These are phyloP conservation scores for Backusella luteola DNA, from an alignment of 192 early-diverging fungal genomes.

Conservation along the genomic window DNA sequence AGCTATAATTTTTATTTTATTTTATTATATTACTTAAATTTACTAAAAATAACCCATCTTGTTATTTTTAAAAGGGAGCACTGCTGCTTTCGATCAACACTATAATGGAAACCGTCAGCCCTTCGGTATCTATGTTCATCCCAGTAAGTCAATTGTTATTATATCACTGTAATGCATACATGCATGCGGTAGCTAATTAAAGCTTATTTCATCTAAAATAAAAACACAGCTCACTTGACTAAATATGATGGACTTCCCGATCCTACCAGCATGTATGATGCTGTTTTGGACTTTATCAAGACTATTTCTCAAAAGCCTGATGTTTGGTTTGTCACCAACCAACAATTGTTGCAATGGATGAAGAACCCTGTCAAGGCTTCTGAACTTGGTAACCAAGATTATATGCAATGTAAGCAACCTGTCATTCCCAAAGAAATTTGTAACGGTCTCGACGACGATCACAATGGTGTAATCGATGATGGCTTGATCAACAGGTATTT, in stretches of 20 bases:
- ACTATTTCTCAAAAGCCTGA: conserved; percentile 49
- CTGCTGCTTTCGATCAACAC: conserved; percentile 43
- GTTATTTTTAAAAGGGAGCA: conserved; percentile 20
- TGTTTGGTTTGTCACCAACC: conserved; percentile 73
- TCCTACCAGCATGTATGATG: conserved; percentile 11
- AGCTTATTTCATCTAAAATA: conserved; percentile 20
- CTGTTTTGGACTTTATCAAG: conserved; percentile 46
- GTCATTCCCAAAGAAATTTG: conserved; percentile 63
- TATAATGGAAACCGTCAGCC: conserved; percentile 50
- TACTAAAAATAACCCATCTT: background rate
- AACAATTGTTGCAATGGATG: conserved; percentile 71
- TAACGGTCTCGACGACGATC: conserved; percentile 63
- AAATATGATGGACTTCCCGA: conserved; percentile 18
- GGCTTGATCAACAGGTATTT: conserved; percentile 35
- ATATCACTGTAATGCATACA: background rate
- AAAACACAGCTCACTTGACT: conserved; percentile 39
- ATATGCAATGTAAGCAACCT: conserved; percentile 62
- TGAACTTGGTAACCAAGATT: conserved; percentile 56
- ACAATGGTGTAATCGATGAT: conserved; percentile 38
- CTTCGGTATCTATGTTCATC: conserved; percentile 51
- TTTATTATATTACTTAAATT: background rate
- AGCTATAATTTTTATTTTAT: conserved; percentile 10
- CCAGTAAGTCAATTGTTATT: conserved; percentile 28
- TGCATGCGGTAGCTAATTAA: background rate
- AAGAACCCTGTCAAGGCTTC: conserved; percentile 73